These are phyloP conservation scores for Fusarium sp. DNA, from an alignment of 2,329 filamentous ascomycete species.

Conservation along the genomic window DNA sequence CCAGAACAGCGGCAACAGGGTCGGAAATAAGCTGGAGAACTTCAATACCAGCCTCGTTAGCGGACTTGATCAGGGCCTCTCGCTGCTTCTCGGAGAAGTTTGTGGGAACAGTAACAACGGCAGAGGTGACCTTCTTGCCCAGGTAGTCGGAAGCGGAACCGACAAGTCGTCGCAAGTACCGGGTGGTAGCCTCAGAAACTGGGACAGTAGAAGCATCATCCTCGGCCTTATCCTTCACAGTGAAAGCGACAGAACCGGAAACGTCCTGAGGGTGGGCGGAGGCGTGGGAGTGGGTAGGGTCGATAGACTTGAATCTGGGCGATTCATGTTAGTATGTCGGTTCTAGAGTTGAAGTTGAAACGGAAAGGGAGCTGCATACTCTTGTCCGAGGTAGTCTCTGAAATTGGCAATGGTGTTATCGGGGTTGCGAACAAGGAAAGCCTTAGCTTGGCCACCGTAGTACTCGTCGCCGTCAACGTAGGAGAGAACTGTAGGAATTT, in stretches of 20 bases:
- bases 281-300: conserved; percentile 93
- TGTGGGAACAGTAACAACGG: conserved; percentile 92
- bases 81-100: conserved; percentile 92
- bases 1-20: conserved; percentile 87
- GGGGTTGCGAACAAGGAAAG: conserved; percentile 90
- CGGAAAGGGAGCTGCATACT: conserved; percentile 65
- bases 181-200: conserved; percentile 83
- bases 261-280: conserved; percentile 88
- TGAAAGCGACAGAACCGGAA: conserved; percentile 80
- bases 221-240: conserved; percentile 80
- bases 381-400: conserved; percentile 93
- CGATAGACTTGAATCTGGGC: conserved; percentile 87
- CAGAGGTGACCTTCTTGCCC: conserved; percentile 93
- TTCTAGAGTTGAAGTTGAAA: conserved; percentile 1
- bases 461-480: conserved; percentile 98
- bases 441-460: conserved; percentile 94
- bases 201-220: conserved; percentile 74
- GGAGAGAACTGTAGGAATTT: conserved; percentile 93
- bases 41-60: conserved; percentile 84
- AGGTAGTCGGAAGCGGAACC: conserved; percentile 90
- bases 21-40: conserved; percentile 93
- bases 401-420: conserved; percentile 96
- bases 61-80: conserved; percentile 79
- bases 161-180: conserved; percentile 85
- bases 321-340: conserved; percentile 32